phyloP scores from a whole-genome alignment of 306 rosid species.

The Lotus japonicus region DNA sequence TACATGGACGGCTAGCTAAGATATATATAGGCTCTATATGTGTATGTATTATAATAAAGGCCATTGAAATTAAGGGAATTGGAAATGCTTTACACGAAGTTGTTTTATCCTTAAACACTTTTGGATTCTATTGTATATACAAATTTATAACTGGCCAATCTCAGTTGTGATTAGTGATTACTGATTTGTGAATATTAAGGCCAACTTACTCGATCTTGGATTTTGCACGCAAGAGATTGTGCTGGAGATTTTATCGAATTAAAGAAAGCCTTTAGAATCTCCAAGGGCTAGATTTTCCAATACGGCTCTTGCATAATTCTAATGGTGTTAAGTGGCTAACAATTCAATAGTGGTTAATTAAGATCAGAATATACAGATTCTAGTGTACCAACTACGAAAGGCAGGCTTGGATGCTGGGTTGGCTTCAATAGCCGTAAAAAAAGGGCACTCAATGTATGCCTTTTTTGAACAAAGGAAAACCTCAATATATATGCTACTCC shows the following conservation, averaged over 20 bases:
- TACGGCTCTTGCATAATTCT: constrained; percentile 25
- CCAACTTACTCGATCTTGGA: background rate
- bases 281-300: constrained; percentile 33
- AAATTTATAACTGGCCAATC: constrained; percentile 7
- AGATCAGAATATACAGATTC: no score
- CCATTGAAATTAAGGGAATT: no score
- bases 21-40: no score
- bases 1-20: no score
- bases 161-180: constrained; percentile 16
- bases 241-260: constrained; percentile 27
- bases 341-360: background rate
- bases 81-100: constrained; percentile 19
- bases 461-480: no score
- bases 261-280: constrained; percentile 29
- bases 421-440: no score
- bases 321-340: background rate
- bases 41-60: no score
- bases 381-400: no score
- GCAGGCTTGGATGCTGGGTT: no score
- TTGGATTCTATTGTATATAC: no score
- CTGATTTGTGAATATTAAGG: background rate
- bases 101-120: constrained; percentile 23
- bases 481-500: no score
- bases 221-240: constrained; percentile 12
- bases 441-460: no score